These are phyloP conservation scores for Kuraishia cidri DNA, from an alignment of 805 yeast species.

Conservation along the genomic window DNA sequence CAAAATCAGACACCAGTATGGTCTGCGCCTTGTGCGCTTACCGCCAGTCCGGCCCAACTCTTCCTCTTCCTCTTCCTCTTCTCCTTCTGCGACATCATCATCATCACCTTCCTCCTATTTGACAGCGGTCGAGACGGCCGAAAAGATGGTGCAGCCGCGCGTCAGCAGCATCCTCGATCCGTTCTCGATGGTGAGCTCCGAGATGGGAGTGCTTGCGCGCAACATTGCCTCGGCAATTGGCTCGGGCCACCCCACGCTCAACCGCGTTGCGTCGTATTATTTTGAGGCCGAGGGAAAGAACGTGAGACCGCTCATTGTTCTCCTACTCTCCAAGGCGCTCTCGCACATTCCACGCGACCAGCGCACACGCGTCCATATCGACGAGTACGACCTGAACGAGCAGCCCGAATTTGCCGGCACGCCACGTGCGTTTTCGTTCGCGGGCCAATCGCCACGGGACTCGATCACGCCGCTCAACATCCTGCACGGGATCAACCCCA, in stretches of 20 bases:
- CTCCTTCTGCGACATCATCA: no score
- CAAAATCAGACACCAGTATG: no score
- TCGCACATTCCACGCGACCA: conserved; percentile 62
- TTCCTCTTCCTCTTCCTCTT: no score
- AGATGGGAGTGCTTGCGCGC: conserved; percentile 82
- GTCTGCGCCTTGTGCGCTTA: no score
- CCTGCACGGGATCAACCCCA: conserved; percentile 87
- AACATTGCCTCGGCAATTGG: conserved; percentile 85
- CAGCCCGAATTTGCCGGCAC: conserved; percentile 57
- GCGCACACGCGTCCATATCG: conserved; percentile 57
- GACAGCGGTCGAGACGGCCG: conserved; percentile 66
- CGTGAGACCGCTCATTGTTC: conserved; percentile 83
- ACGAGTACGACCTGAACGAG: conserved; percentile 53
- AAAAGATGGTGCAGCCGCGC: conserved; percentile 62
- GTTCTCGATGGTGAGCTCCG: conserved; percentile 81
- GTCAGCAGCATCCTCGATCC: conserved; percentile 68
- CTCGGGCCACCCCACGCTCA: conserved; percentile 87
- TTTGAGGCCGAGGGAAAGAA: conserved; percentile 96
- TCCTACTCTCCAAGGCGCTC: conserved; percentile 75
- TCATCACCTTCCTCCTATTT: conserved; percentile 25
- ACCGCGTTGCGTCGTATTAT: conserved; percentile 88
- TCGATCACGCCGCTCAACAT: conserved; percentile 75
- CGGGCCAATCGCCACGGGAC: conserved; percentile 50
- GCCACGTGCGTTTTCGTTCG: conserved; percentile 42
- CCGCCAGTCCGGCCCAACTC: no score